Evolutionary conservation across 192 early-diverging fungal species (phyloP).

Genomic region (Entomortierella parvispora): DNA sequence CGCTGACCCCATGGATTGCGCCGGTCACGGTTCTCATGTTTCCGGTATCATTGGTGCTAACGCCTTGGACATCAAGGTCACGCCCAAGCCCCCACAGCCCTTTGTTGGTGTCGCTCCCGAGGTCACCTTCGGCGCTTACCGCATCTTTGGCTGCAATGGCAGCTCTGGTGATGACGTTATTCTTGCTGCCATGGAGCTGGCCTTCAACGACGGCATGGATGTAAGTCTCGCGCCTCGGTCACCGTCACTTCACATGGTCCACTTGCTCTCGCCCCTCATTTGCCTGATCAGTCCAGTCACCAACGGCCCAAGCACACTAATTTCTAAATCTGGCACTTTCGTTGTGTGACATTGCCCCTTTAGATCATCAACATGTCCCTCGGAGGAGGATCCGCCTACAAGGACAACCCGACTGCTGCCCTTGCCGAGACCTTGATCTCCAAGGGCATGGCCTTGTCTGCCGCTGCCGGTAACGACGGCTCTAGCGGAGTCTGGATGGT

Average conservation of each 20-base stretch:
- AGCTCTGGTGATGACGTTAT: conserved; percentile 74
- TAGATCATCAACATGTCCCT: conserved; percentile 77
- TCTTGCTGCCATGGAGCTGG: conserved; percentile 79
- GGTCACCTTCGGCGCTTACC: conserved; percentile 79
- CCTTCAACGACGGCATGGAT: conserved; percentile 78
- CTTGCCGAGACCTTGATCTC: conserved; percentile 57
- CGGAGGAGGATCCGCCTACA: conserved; percentile 69
- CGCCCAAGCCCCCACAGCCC: conserved; percentile 28
- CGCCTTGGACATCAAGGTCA: conserved; percentile 52
- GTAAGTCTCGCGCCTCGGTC: conserved; percentile 47
- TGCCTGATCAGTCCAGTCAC: too few species aligned
- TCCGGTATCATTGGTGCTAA: conserved; percentile 80
- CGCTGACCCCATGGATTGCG: conserved; percentile 69
- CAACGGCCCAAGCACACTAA: conserved; percentile 10
- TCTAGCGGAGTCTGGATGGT: conserved; percentile 64
- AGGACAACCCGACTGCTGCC: conserved; percentile 60
- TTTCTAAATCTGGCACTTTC: conserved; percentile 22
- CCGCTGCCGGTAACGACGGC: conserved; percentile 83
- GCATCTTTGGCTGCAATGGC: conserved; percentile 85
- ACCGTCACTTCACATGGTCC: neutral
- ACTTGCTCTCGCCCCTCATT: too few species aligned
- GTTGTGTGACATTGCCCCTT: neutral
- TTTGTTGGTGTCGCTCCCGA: conserved; percentile 89
- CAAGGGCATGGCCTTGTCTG: conserved; percentile 69
- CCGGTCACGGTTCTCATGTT: conserved; percentile 74